phyloP scores from a whole-genome alignment of 192 early-diverging fungal species.

The Coemansia sp. region DNA sequence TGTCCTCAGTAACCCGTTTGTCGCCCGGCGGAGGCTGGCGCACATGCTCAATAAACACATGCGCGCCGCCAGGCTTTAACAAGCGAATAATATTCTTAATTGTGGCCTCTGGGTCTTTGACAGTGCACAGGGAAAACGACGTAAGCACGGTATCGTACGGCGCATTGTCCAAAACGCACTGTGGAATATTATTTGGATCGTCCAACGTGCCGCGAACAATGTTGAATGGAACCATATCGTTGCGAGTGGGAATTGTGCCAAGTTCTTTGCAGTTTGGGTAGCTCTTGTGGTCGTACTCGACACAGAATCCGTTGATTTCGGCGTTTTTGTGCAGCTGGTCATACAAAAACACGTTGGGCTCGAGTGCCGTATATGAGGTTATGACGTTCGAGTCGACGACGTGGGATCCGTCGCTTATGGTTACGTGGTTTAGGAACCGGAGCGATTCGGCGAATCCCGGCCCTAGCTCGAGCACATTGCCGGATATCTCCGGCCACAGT shows the following conservation, averaged over 20 bases:
- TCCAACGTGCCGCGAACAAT: conserved; percentile 48
- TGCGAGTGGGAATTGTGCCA: background rate
- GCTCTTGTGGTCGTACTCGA: conserved; percentile 27
- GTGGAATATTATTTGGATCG: conserved; percentile 21
- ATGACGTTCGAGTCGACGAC: conserved; percentile 25
- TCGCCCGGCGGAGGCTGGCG: conserved; percentile 34
- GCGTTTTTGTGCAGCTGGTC: conserved; percentile 30
- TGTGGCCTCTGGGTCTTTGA: conserved; percentile 16
- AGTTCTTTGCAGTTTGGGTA: conserved; percentile 9
- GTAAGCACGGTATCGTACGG: conserved; percentile 50
- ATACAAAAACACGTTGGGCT: conserved; percentile 50
- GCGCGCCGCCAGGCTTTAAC: conserved; percentile 34
- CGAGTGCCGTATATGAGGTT: conserved; percentile 39
- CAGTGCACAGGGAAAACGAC: conserved; percentile 45
- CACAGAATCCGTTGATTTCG: conserved; percentile 34
- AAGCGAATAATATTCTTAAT: conserved; percentile 30
- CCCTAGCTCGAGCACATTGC: conserved; percentile 48
- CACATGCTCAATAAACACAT: conserved; percentile 47
- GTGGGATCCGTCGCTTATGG: conserved; percentile 23
- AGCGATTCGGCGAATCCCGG: conserved; percentile 43
- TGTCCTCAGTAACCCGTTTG: conserved; percentile 31
- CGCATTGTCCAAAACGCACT: conserved; percentile 33
- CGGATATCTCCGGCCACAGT: conserved; percentile 40
- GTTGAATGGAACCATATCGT: conserved; percentile 27
- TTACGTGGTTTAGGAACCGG: conserved; percentile 31